Base-by-base conservation (phyloP, 106 monocot genomes). In the Dioscorea dumetorum region DNA sequence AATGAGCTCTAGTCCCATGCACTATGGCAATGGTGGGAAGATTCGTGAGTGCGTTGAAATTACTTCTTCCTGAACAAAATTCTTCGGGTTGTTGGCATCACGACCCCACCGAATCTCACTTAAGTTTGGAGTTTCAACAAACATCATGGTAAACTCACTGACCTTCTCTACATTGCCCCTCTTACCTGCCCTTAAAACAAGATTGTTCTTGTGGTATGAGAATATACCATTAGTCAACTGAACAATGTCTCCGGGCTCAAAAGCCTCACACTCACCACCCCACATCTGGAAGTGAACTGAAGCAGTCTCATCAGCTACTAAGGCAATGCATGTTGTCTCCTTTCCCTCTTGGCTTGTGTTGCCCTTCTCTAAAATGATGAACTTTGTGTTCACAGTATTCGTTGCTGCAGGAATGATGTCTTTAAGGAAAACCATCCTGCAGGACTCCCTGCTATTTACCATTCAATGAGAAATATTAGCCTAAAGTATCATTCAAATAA, bases 51-150 rank as follows among this genome's bases (percentile, higher is more conserved):
- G 71, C 23, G 65, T 22, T 8, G 86, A 77, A 61, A 69, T 11
- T 2, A 66, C 67, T 2, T 57, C 60, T 57, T 84, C 79, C 66
- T 73, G 74, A 28, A 82, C 60, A 58, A 91, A 72, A 52, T 69
- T 77, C 76, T 77, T 86, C 0, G 88, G 70, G 56, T 88, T 78
- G 24, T 33, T 64, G 21, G 78, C 78, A 62, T 86, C 83, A 22
- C 66, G 70, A 4, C 4, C 62, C 81, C 85, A 93, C 18, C 61
- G 70, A 51, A 87, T 74, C 78, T 92, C 92, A 9, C 91, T 97
- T 86, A 97, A 87, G 64, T 97, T 92, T 18, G 92, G 97, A 3
- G 79, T 70, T 83, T 97, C 97, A 3, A 89, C 97, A 69, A 99
- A 92, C 12, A 75, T 8, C 97, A 92, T 92, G 21, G 84, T 81